A percentile compares a stretch with the other conserved stretches of the same genome.
Conservation (phyloP, 495 filamentous ascomycete species). For the Aspergillus bertholletiae region DNA sequence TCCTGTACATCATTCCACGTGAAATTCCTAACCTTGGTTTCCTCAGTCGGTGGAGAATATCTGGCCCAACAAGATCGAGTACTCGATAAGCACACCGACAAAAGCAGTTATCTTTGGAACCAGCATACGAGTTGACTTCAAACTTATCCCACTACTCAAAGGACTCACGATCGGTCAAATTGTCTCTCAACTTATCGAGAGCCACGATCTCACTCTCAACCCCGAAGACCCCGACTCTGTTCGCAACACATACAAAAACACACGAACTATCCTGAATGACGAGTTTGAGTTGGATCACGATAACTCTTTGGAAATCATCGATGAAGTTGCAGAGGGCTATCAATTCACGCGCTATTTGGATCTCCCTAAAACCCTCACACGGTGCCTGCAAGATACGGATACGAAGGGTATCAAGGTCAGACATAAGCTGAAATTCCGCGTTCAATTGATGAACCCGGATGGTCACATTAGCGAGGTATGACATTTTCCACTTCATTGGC, state of each 20-base stretch:
- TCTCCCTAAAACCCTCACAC: conserved; percentile 71
- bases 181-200: conserved; percentile 70
- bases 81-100: conserved; percentile 81
- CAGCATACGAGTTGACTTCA: conserved; percentile 71
- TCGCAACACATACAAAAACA: conserved; percentile 56
- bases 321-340: conserved; percentile 76
- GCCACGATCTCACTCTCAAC: conserved; percentile 62
- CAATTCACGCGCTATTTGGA: conserved; percentile 63
- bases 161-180: conserved; percentile 78
- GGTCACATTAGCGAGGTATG: conserved; percentile 84
- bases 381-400: conserved; percentile 84
- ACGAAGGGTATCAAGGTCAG: conserved; percentile 77
- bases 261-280: conserved; percentile 60
- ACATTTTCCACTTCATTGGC: neutral
- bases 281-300: conserved; percentile 56
- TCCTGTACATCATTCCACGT: neutral
- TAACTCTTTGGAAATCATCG: conserved; percentile 62
- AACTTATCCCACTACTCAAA: conserved; percentile 79
- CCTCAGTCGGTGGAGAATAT: conserved; percentile 77
- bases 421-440: conserved; percentile 81
- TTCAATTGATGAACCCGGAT: conserved; percentile 90
- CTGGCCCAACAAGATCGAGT: conserved; percentile 93
- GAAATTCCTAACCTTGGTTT: conserved; percentile 7
- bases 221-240: conserved; percentile 47
- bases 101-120: conserved; percentile 92